Conservation (phyloP, 108 stramenopile genomes). For the Parietichytrium sp. region DNA sequence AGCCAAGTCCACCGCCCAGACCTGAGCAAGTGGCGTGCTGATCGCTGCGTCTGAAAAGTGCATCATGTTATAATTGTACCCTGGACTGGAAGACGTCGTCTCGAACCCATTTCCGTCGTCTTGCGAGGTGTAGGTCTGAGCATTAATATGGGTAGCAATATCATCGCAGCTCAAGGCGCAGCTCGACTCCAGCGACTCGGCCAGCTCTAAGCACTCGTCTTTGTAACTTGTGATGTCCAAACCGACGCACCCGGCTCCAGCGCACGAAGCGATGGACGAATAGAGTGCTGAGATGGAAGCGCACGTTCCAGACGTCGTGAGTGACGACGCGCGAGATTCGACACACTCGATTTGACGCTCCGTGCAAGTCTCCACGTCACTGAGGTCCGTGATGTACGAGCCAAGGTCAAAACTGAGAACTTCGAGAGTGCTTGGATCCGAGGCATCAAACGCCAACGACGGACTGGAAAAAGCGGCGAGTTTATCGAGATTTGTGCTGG, state of each 20-base stretch:
- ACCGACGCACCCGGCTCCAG: not conserved
- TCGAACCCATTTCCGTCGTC: not conserved
- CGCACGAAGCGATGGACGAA: slow-evolving; percentile 4
- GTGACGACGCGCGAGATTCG: not conserved
- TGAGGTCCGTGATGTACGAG: not conserved
- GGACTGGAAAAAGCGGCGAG: not conserved
- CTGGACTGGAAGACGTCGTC: not conserved
- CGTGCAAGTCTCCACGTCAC: not conserved
- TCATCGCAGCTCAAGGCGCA: slow-evolving; percentile 7
- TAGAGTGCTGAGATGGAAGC: not conserved
- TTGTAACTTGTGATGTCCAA: not conserved
- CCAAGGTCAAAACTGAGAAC: not conserved
- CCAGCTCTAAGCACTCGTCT: not conserved
- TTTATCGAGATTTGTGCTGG: not conserved
- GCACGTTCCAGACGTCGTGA: not conserved
- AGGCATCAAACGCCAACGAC: not conserved
- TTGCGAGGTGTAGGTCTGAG: not conserved
- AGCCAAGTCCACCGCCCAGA: not conserved
- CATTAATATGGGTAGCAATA: not conserved
- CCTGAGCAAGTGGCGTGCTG: not conserved
- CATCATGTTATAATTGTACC: not conserved
- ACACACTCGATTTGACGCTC: not conserved
- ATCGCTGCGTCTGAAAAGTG: not conserved
- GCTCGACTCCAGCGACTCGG: not conserved
- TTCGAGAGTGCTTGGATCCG: not conserved